These are phyloP conservation scores for Rhodotorula sp. DNA, from an alignment of 1,284 basidiomycete genomes.

Conservation along the genomic window DNA sequence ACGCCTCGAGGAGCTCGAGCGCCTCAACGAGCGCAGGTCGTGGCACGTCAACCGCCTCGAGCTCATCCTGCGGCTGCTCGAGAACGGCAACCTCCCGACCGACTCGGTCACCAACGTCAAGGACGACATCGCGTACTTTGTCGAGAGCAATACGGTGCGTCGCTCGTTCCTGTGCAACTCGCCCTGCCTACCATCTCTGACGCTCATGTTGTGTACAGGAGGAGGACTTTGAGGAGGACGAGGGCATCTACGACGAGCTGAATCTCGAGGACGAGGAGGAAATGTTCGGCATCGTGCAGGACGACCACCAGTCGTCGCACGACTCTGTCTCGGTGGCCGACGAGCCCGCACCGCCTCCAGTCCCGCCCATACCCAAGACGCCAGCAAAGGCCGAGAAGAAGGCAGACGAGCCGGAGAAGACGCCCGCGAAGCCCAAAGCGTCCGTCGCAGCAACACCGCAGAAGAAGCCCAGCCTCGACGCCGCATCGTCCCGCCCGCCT, in stretches of 20 bases:
- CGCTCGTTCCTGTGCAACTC: constrained; percentile 5
- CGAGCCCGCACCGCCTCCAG: constrained; percentile 44
- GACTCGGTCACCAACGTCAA: constrained; percentile 82
- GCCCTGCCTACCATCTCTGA: not conserved
- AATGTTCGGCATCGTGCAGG: constrained; percentile 71
- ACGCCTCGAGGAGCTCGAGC: constrained; percentile 79
- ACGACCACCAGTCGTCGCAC: constrained; percentile 60
- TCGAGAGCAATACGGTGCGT: constrained; percentile 90
- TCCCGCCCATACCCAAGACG: constrained; percentile 45
- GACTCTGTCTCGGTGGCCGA: constrained; percentile 56
- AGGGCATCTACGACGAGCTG: constrained; percentile 97
- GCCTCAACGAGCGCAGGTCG: constrained; percentile 86
- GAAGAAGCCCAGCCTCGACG: constrained; percentile 46
- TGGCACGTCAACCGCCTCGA: constrained; percentile 96
- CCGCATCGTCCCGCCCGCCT: constrained; percentile 37
- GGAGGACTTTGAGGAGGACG: constrained; percentile 96
- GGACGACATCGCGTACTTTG: constrained; percentile 96
- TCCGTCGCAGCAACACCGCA: constrained; percentile 39
- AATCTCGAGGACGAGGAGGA: constrained; percentile 94
- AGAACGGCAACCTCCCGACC: constrained; percentile 84
- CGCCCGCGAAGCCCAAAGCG: constrained; percentile 35
- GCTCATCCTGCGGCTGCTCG: constrained; percentile 86
- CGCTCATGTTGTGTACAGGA: constrained; percentile 61
- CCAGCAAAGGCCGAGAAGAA: constrained; percentile 23
- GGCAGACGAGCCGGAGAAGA: constrained; percentile 29